phyloP scores from a whole-genome alignment of 768 basidiomycete species.

The Kwoniella sp. region DNA sequence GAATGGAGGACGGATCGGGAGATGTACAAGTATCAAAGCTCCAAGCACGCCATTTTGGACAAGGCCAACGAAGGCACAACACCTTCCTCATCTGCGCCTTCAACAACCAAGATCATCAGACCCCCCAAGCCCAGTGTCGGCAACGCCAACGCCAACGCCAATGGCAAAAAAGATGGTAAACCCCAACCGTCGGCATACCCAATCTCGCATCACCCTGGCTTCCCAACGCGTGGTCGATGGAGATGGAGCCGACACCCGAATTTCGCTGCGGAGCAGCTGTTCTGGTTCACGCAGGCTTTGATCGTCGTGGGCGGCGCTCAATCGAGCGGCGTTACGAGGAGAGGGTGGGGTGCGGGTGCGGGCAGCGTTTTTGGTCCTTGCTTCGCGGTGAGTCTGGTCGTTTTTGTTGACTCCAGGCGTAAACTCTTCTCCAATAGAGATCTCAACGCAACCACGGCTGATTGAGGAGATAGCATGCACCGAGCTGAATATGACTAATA shows the following conservation, averaged over 20 bases:
- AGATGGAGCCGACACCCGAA: slow-evolving; percentile 88
- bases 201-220: slow-evolving; percentile 65
- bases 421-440: too few relatives aligned
- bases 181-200: slow-evolving; percentile 38
- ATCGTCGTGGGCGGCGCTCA: slow-evolving; percentile 45
- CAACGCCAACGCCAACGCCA: slow-evolving; percentile 70
- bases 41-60: slow-evolving; percentile 66
- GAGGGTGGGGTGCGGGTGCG: slow-evolving; percentile 39
- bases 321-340: slow-evolving; percentile 40
- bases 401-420: too few relatives aligned
- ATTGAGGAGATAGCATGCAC: not conserved
- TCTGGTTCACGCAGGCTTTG: slow-evolving; percentile 60
- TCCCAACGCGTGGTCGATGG: slow-evolving; percentile 83
- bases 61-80: slow-evolving; percentile 57
- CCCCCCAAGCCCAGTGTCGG: slow-evolving; percentile 44
- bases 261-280: slow-evolving; percentile 83
- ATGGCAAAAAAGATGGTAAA: slow-evolving; percentile 59
- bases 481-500: too few relatives aligned
- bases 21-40: slow-evolving; percentile 76
- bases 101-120: slow-evolving; percentile 3
- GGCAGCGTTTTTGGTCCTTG: slow-evolving; percentile 42
- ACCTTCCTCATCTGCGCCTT: slow-evolving; percentile 1
- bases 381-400: slow-evolving; percentile 34
- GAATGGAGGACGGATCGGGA: slow-evolving; percentile 91
- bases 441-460: not conserved